Evolutionary conservation across 352 stramenopile genomes (phyloP), one percentile per base, ranked within the genome.

Genomic region (Pythium scleroteichum): DNA sequence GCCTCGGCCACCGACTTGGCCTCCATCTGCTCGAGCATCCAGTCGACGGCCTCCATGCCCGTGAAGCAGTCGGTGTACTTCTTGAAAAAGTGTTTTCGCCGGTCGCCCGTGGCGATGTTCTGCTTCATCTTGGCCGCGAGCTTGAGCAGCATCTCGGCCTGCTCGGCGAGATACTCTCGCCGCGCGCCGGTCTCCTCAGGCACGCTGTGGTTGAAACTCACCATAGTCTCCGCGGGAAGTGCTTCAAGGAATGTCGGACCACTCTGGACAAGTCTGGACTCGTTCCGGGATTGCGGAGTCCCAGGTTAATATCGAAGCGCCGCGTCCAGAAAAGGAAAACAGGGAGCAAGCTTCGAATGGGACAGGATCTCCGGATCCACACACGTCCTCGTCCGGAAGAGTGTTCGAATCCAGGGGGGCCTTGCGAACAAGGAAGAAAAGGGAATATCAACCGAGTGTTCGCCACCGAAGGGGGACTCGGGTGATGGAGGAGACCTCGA

Each of bases 1-100:
- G 83, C 83, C 45, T 90, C 81, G 14, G 79, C 79, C 16, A 92
- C 81, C 16, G 79, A 90, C 66, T 88, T 89, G 71, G 81, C 83
- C 49, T 92, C 81, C 81, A 90, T 90, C 53, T 89, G 79, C 70
- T 92, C 81, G 38, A 92, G 79, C 83, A 92, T 92, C 83, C 83
- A 92, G 70, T 92, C 81, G 22, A 92, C 83, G 10, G 83, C 83
- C 44, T 92, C 83, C 83, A 92, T 92, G 46, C 83, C 83, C 23
- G 83, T 88, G 66, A 92, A 92, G 60, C 83, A 92, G 68, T 92
- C 81, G 1, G 77, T 57, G 66, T 90, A 92, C 52, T 88, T 89
- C 63, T 90, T 90, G 57, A 92, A 92, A 50, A 92, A 54, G 65
- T 90, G 73, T 41, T 82, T 81, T 14, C 83, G 73, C 3, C 83